A percentile compares a stretch with the other conserved stretches of the same genome.
These are phyloP conservation scores for Phytophthora fragariae DNA, from an alignment of 352 stramenopile genomes.

Conservation along the genomic window DNA sequence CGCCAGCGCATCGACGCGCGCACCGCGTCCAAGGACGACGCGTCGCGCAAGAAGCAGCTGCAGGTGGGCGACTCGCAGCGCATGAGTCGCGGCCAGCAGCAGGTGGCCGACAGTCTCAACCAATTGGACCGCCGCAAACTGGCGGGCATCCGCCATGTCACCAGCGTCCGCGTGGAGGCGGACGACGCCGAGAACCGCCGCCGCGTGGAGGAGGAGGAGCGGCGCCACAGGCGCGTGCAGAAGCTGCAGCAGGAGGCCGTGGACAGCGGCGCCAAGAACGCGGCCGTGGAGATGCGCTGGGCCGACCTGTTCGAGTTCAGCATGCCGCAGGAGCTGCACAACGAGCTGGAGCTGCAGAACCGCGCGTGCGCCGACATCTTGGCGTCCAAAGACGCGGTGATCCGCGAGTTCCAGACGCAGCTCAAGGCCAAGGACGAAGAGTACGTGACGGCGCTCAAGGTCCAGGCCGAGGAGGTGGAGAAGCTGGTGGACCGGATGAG, in stretches of 20 bases:
- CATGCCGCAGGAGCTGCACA: constrained; percentile 94
- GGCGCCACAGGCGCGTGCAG: constrained; percentile 83
- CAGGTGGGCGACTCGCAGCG: constrained; percentile 66
- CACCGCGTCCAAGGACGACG: constrained; percentile 83
- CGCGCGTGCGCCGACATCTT: constrained; percentile 91
- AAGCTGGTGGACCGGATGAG: constrained; percentile 91
- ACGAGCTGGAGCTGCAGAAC: constrained; percentile 91
- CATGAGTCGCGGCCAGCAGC: constrained; percentile 78
- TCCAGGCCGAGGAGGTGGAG: constrained; percentile 92
- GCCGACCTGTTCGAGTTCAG: constrained; percentile 92
- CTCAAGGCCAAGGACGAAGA: constrained; percentile 96
- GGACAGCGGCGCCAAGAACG: constrained; percentile 90
- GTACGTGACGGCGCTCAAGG: constrained; percentile 93
- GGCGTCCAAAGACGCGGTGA: constrained; percentile 89
- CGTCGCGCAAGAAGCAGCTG: constrained; percentile 77
- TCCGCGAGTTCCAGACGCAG: constrained; percentile 91
- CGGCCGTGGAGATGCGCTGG: constrained; percentile 94
- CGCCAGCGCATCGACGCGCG: constrained; percentile 78
- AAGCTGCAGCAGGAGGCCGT: constrained; percentile 93
- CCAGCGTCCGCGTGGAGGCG: constrained; percentile 89
- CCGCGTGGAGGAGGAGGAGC: constrained; percentile 92
- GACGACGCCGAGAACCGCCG: constrained; percentile 91
- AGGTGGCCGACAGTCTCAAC: constrained; percentile 81
- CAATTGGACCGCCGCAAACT: constrained; percentile 80
- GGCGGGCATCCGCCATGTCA: constrained; percentile 90